Base-by-base conservation (phyloP, 2,329 filamentous ascomycete species). In the Rhynchosporium graminicola region DNA sequence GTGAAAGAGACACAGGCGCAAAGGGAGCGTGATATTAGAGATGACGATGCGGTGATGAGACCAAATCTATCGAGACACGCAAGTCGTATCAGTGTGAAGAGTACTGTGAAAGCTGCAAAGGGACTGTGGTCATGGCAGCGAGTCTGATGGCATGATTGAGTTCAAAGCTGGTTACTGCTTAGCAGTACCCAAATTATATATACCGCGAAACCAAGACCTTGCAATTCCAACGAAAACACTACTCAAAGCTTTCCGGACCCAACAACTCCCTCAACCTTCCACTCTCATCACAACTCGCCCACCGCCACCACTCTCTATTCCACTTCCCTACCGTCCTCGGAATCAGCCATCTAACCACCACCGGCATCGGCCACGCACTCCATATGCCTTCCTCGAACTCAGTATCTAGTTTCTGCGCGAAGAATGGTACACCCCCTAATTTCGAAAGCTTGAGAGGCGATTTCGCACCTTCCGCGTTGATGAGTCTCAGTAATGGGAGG, bases 111-210 rank as follows among this genome's bases (percentile, higher is more conserved):
- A 31, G 62, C 62, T 42, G 61, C 63, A 12, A 69, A 62, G 48
- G 67, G 69, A 2, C 54, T 72, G 12, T 72, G 69, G 68, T 60
- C 63, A 10, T 70, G 64, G 69, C 65, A 69, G 50, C 65, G 67
- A 8, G 66, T 70, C 1, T 59, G 42, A 26, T 20, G 20, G 20
- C 20, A 20, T 20, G 20, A 20, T 20, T 20, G 20, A 20, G 20
- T 20, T 20, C 20, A 20, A 1, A 20, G 20, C 20, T 20, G 20
- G 20, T 20, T 20, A 20, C 20, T 20, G 20, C 20, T 20, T 20
- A 20, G 20, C 20, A 1, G 1, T 20, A 20, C 20, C 20, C 20
- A 20, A 20, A 20, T n/a, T n/a, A 43, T 2, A 43, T 5, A 43
- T 1, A 42, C 15, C 42, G 20, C 12, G 15, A 3, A 12, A n/a